Percentiles rank a stretch among this genome's conserved stretches.
These are phyloP conservation scores for Hawksworthiomyces lignivorus DNA, from an alignment of 2,329 filamentous ascomycete genomes.

Conservation along the genomic window DNA sequence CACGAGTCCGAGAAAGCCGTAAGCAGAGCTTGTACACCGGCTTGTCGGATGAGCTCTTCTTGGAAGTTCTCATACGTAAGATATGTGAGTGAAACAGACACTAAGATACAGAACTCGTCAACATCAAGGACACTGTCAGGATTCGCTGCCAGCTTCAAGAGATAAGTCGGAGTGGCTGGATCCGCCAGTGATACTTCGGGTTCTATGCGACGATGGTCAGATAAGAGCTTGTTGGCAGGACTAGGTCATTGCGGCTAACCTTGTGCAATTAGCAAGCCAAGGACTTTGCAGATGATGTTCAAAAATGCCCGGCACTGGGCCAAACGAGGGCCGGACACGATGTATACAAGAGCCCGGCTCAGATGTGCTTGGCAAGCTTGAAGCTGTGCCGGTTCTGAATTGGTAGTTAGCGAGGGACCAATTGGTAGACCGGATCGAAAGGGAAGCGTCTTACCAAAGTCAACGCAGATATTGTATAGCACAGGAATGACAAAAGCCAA, in stretches of 20 bases:
- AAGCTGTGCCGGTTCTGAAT: conserved; percentile 47
- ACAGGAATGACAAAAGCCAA: conserved; percentile 50
- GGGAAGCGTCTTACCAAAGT: conserved; percentile 45
- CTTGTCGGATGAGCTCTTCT: conserved; percentile 33
- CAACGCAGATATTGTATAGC: conserved; percentile 54
- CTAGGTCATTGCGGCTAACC: conserved; percentile 22
- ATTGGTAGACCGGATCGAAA: too few relatives aligned
- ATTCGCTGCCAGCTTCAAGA: conserved; percentile 42
- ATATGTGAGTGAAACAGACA: conserved; percentile 47
- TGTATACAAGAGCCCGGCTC: conserved; percentile 39
- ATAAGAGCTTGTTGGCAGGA: background rate
- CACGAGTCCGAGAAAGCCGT: conserved; percentile 41
- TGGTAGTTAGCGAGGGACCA: conserved; percentile 12
- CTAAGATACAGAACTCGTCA: conserved; percentile 46
- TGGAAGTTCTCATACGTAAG: conserved; percentile 48
- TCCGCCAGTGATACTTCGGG: conserved; percentile 37
- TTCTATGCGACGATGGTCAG: too few relatives aligned
- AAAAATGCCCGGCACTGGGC: conserved; percentile 35
- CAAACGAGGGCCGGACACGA: conserved; percentile 40
- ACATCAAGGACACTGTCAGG: conserved; percentile 35
- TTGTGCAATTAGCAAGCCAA: conserved; percentile 46
- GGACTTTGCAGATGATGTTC: conserved; percentile 47
- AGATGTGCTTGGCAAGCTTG: conserved; percentile 46
- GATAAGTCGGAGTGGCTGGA: conserved; percentile 37
- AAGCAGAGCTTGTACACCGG: conserved; percentile 36